Base-by-base conservation (phyloP, 768 basidiomycete species). In the Termitomyces sp. region DNA sequence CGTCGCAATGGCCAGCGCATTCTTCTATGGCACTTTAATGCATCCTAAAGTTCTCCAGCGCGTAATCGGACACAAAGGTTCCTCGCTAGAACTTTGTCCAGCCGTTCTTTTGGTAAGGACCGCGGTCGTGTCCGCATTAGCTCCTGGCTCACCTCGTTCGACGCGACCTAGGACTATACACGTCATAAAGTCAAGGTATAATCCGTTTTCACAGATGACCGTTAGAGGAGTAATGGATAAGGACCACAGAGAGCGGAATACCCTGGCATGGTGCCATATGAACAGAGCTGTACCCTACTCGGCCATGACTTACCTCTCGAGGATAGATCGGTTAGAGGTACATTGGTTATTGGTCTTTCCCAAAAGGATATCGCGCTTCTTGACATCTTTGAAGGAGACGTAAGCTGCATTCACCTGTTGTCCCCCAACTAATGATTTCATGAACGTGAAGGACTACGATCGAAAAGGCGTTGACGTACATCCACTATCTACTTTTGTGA, bases 11-110 rank as follows among this genome's bases (percentile, higher is more conserved):
- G 47, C 54, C 18, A 61, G 63, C 20, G 87, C 87, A 18, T 95
- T 95, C 72, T 90, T 93, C 76, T 94, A 95, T 71, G 95, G 95
- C 13, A 96, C 92, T 0, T 76, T 98, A 22, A 86, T 95, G 79
- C 92, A 95, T 66, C 93, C 94, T 6, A 82, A 82, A 52, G 89
- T 98, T 66, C 75, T 97, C 41, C 81, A 77, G 58, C 76, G 86
- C 20, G 93, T 97, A 7, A 84, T 97, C 46, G 78, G 78, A 7
- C 86, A 90, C 65, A 76, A 85, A 47, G 90, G 88, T 8, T 65
- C 73, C 8, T 76, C 86, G 61, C 77, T 96, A 2, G 68, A 82
- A 54, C 81, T 91, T 47, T 85, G 85, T 61, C 86, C 91, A 41
- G 94, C 93, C 6, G 68, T 95, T 7, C 70, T 97, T 8, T 74